Evolutionary conservation across 164 flowering plant species (phyloP).

Genomic region (Sextonia rubra): DNA sequence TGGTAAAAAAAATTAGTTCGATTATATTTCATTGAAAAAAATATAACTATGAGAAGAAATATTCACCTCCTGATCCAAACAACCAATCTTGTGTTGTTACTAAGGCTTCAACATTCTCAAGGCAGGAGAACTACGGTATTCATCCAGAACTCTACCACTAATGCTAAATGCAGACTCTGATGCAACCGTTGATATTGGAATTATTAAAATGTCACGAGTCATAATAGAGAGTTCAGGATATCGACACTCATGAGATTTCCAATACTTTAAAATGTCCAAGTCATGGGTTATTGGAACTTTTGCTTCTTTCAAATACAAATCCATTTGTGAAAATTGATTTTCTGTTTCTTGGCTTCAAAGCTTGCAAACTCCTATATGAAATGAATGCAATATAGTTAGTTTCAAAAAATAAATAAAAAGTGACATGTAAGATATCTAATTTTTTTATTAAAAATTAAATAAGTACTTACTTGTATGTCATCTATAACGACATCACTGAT

Average conservation of each 20-base stretch:
- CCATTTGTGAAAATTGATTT: background rate
- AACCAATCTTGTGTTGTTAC: conserved; percentile 82
- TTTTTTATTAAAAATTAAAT: background rate
- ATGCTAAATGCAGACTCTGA: conserved; percentile 52
- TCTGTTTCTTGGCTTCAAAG: background rate
- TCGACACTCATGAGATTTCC: conserved; percentile 39
- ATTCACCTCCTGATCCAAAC: no score
- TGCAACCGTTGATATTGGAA: conserved; percentile 48
- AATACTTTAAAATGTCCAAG: background rate
- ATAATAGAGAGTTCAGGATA: conserved; percentile 75
- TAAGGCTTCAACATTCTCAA: conserved; percentile 75
- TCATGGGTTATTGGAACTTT: background rate
- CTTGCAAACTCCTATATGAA: background rate
- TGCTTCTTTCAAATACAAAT: background rate
- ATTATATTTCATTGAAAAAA: no score
- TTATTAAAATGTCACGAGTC: conserved; percentile 73
- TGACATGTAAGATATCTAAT: background rate
- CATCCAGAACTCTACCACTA: conserved; percentile 46
- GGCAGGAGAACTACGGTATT: conserved; percentile 47
- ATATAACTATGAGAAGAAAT: no score
- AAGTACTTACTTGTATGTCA: background rate
- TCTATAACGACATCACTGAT: background rate
- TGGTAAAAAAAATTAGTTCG: no score
- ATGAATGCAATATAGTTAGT: background rate
- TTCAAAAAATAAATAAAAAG: background rate